phyloP scores from a whole-genome alignment of 1,139 yeast species.

The Candida sp. region DNA sequence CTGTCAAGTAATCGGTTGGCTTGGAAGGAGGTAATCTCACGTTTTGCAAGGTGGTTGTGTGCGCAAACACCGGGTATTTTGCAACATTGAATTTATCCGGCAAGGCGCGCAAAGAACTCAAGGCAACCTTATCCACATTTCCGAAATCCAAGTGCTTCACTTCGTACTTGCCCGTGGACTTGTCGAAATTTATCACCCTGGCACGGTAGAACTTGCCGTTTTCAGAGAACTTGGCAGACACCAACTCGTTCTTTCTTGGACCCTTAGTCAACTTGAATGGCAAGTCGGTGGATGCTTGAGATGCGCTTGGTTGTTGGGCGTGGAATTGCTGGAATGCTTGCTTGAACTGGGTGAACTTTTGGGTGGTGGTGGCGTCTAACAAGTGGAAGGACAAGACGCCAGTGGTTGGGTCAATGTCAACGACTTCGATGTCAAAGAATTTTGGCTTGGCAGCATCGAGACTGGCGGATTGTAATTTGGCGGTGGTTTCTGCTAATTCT shows the following conservation, averaged over 20 bases:
- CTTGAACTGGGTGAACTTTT: constrained; percentile 47
- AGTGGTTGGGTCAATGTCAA: constrained; percentile 44
- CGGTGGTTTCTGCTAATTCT: constrained; percentile 25
- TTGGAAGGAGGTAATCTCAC: constrained; percentile 63
- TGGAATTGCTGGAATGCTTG: constrained; percentile 50
- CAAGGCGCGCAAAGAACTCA: constrained; percentile 53
- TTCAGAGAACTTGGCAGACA: constrained; percentile 59
- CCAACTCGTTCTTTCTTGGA: constrained; percentile 63
- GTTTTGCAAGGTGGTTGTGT: constrained; percentile 57
- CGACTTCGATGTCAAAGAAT: constrained; percentile 66
- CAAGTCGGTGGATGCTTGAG: constrained; percentile 41
- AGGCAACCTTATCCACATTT: constrained; percentile 52
- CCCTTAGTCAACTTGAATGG: constrained; percentile 47
- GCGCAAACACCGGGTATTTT: constrained; percentile 59
- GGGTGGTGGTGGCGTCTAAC: constrained; percentile 37
- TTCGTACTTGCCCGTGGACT: constrained; percentile 46
- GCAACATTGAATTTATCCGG: constrained; percentile 54
- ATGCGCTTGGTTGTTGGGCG: constrained; percentile 42
- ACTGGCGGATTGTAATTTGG: constrained; percentile 22
- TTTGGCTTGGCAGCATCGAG: constrained; percentile 42
- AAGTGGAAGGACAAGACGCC: constrained; percentile 63
- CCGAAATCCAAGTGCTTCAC: constrained; percentile 75
- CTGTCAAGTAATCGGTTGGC: constrained; percentile 63
- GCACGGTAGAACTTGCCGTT: constrained; percentile 68
- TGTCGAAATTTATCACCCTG: constrained; percentile 54